phyloP scores from a whole-genome alignment of 1,284 basidiomycete species.

The Retiboletus flavoniger region DNA sequence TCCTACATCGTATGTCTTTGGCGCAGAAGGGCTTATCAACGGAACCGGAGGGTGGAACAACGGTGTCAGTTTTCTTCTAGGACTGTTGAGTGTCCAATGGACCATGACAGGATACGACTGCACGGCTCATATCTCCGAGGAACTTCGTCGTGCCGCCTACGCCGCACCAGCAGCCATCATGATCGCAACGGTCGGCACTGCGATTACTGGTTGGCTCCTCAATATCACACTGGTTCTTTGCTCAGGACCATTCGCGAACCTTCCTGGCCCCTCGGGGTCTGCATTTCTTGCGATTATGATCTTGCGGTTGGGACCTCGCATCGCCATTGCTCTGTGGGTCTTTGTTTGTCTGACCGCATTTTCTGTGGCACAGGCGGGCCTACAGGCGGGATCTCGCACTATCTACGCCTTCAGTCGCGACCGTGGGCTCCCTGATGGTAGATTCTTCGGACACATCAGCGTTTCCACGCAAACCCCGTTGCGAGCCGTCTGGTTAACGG shows the following conservation, averaged over 20 bases:
- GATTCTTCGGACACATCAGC: conserved; percentile 75
- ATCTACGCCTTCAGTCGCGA: conserved; percentile 91
- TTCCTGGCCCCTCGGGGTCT: conserved; percentile 65
- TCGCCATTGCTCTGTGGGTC: conserved; percentile 72
- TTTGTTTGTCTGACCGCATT: conserved; percentile 81
- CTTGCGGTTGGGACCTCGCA: conserved; percentile 67
- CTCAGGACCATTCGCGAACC: conserved; percentile 65
- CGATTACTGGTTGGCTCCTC: conserved; percentile 78
- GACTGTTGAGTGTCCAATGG: conserved; percentile 89
- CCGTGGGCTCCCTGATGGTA: conserved; percentile 76
- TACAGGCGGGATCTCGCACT: conserved; percentile 86
- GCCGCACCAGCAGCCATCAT: conserved; percentile 81
- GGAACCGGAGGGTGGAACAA: conserved; percentile 78
- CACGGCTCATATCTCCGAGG: conserved; percentile 89
- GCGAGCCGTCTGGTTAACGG: conserved; percentile 79
- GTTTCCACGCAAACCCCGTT: conserved; percentile 72
- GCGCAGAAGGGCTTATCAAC: conserved; percentile 65
- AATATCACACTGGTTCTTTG: conserved; percentile 84
- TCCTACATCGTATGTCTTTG: conserved; percentile 74
- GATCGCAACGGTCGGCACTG: conserved; percentile 87
- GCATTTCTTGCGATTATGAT: conserved; percentile 61
- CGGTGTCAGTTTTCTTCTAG: conserved; percentile 85
- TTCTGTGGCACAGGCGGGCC: conserved; percentile 77
- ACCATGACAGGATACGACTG: conserved; percentile 82
- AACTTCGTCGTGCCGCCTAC: conserved; percentile 85